These are phyloP conservation scores for Millerozyma acaciae DNA, from an alignment of 805 yeast species.

Conservation along the genomic window DNA sequence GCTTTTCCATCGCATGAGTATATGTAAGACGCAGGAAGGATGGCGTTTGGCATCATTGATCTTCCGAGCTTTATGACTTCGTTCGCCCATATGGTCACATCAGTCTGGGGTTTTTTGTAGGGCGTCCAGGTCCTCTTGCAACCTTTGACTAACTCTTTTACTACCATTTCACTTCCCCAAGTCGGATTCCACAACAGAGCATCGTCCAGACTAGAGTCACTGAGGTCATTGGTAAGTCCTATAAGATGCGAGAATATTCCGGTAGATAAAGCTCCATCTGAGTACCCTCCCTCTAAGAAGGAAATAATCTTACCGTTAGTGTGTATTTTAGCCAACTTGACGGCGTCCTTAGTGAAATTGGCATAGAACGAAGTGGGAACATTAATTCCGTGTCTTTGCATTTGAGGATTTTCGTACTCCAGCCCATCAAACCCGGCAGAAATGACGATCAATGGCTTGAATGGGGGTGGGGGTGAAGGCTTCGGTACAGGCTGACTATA, in stretches of 20 bases:
- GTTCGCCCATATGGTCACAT: slow-evolving; percentile 58
- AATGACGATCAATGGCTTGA: slow-evolving; percentile 55
- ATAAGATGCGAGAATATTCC: slow-evolving; percentile 77
- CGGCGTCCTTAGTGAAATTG: slow-evolving; percentile 67
- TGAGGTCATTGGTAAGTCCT: slow-evolving; percentile 54
- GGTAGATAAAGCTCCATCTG: slow-evolving; percentile 74
- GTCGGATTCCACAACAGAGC: slow-evolving; percentile 50
- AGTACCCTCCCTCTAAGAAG: slow-evolving; percentile 80
- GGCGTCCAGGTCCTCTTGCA: slow-evolving; percentile 66
- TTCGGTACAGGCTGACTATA: slow-evolving; percentile 22
- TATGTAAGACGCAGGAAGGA: slow-evolving; percentile 34
- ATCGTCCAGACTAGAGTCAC: slow-evolving; percentile 19
- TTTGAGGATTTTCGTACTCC: slow-evolving; percentile 74
- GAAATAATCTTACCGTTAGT: slow-evolving; percentile 62
- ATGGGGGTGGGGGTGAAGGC: slow-evolving; percentile 35
- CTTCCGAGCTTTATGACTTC: slow-evolving; percentile 61
- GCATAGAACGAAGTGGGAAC: slow-evolving; percentile 80
- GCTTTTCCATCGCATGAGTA: slow-evolving; percentile 21
- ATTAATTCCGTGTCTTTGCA: slow-evolving; percentile 81
- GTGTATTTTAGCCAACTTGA: slow-evolving; percentile 61
- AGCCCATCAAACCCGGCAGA: slow-evolving; percentile 90
- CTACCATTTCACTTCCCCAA: slow-evolving; percentile 62
- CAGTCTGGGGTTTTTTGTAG: slow-evolving; percentile 48
- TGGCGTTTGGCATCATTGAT: slow-evolving; percentile 54
- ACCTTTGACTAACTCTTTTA: slow-evolving; percentile 63